Conservation (phyloP, 1,284 basidiomycete species). For the Gymnopus androsaceus region DNA sequence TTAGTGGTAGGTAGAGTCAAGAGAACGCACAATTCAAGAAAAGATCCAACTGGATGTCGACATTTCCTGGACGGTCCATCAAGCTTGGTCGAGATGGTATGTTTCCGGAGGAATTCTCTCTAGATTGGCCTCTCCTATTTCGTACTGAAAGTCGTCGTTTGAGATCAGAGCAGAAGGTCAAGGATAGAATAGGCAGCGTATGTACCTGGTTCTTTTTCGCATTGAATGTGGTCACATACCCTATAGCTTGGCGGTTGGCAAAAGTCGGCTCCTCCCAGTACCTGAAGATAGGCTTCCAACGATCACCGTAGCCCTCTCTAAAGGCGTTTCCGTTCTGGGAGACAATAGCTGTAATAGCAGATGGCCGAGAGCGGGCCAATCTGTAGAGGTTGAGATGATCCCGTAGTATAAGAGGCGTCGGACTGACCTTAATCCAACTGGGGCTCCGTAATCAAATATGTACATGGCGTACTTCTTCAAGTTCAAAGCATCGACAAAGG, state of each 20-base stretch:
- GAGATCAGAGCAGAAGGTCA: neutral
- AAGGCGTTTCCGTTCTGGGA: constrained; percentile 54
- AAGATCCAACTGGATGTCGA: constrained; percentile 43
- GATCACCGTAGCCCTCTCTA: constrained; percentile 42
- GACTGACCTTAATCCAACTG: constrained; percentile 41
- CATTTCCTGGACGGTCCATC: constrained; percentile 38
- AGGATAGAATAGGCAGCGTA: neutral
- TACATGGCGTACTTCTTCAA: constrained; percentile 44
- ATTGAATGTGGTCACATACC: constrained; percentile 27
- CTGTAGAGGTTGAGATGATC: constrained; percentile 18
- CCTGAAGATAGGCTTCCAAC: constrained; percentile 39
- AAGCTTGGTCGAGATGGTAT: constrained; percentile 44
- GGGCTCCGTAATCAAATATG: constrained; percentile 54
- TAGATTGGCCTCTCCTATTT: constrained; percentile 36
- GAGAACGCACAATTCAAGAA: constrained; percentile 41
- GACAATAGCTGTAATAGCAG: constrained; percentile 44
- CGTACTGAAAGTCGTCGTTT: constrained; percentile 29
- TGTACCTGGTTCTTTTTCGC: constrained; percentile 36
- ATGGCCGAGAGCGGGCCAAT: constrained; percentile 44
- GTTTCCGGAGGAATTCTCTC: constrained; percentile 37
- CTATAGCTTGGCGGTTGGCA: constrained; percentile 29
- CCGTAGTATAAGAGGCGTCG: neutral
- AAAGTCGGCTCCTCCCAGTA: constrained; percentile 36
- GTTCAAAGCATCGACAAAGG: constrained; percentile 42
- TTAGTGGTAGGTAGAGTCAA: neutral